Percentiles rank a stretch among this genome's conserved stretches.
These are phyloP conservation scores for Wickerhamomyces alni DNA, from an alignment of 805 yeast genomes.

Conservation along the genomic window DNA sequence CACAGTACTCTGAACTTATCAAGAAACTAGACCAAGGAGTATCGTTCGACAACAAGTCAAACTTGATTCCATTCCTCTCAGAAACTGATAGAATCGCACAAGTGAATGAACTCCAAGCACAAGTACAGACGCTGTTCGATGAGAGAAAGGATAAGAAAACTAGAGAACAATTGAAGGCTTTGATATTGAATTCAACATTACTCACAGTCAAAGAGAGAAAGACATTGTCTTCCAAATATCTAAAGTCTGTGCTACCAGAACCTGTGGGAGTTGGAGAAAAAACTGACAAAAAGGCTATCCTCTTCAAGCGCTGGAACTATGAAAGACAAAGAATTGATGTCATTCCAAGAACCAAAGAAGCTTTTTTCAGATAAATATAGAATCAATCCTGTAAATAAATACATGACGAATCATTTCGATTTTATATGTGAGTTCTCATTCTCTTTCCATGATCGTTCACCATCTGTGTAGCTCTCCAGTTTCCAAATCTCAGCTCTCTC, in stretches of 20 bases:
- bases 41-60: conserved; percentile 39
- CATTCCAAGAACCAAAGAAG: conserved; percentile 48
- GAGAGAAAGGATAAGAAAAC: conserved; percentile 21
- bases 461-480: conserved; percentile 37
- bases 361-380: conserved; percentile 26
- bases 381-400: not conserved
- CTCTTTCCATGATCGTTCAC: conserved; percentile 36
- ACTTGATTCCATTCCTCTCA: conserved; percentile 34
- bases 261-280: conserved; percentile 35
- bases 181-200: conserved; percentile 32
- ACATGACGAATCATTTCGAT: not conserved
- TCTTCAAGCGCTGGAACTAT: conserved; percentile 58
- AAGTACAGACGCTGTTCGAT: conserved; percentile 9
- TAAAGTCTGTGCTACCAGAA: conserved; percentile 54
- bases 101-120: conserved; percentile 20
- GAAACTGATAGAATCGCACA: conserved; percentile 25
- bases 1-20: conserved; percentile 30
- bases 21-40: conserved; percentile 36
- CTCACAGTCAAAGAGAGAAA: conserved; percentile 30
- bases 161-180: conserved; percentile 33
- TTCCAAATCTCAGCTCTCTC: conserved; percentile 46
- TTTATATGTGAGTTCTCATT: conserved; percentile 26
- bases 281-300: conserved; percentile 44
- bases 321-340: conserved; percentile 44
- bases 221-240: conserved; percentile 30